Base-by-base conservation (phyloP, 2,329 filamentous ascomycete genomes). In the Meredithiella fracta region DNA sequence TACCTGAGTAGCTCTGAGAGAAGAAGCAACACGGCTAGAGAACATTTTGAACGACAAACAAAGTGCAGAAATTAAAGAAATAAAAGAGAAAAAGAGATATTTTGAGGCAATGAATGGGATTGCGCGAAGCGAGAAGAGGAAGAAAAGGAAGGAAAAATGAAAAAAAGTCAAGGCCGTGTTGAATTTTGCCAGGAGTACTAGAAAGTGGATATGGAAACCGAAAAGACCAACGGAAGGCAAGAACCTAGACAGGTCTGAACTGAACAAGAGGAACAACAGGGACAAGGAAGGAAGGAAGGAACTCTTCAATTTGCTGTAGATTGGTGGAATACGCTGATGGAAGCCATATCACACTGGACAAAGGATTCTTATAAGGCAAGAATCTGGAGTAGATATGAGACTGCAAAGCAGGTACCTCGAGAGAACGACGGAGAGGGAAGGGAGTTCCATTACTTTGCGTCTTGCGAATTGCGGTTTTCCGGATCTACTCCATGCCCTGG, bases 41-140 rank as follows among this genome's bases (percentile, higher is more conserved):
- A 58, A 58, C 57, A 58, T 58, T 53, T 49, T 58, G 57, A 58
- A 38, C 23, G 29, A 52, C 31, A 52, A 52, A 52, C 31, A 52
- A 52, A 52, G 20, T 56, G 54, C 31, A 56, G 22, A 42, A 51
- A 51, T 49, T 26, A 52, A 44, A 58, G 51, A 58, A 58, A 53
- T 25, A 54, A 47, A 50, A 55, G 31, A 57, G 52, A 54, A 51
- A 50, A 47, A 54, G 31, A 57, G 29, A 47, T 47, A 51, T 26
- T 42, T 54, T 31, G 50, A 53, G 22, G 47, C 40, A 61, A 58
- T 55, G 58, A 59, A 62, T 59, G 60, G 49, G 59, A 58, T 57
- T 55, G 59, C 59, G 57, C 59, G 56, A 58, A 55, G 52, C 40
- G 23, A 55, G 34, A 37, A 56, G 40, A 20, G 49, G 47, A 47